phyloP scores from a whole-genome alignment of 192 early-diverging fungal genomes.

The Coemansia sp. region DNA sequence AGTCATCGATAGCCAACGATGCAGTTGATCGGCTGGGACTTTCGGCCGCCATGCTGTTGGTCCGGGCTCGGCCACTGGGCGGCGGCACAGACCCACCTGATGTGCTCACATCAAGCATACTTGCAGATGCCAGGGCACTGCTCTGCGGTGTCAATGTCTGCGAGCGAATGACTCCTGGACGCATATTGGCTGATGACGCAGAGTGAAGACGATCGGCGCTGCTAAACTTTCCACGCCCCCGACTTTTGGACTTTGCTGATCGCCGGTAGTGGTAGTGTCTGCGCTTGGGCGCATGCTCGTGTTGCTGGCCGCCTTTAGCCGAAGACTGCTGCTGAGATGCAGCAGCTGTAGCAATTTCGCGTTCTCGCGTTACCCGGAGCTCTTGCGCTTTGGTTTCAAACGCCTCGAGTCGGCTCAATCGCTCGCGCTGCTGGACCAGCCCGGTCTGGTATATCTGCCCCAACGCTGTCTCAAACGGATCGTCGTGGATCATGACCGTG shows the following conservation, averaged over 20 bases:
- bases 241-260: background rate
- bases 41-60: slow-evolving; percentile 20
- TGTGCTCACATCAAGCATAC: slow-evolving; percentile 33
- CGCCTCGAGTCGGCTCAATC: slow-evolving; percentile 47
- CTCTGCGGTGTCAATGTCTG: background rate
- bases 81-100: background rate
- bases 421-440: slow-evolving; percentile 51
- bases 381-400: slow-evolving; percentile 49
- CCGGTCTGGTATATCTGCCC: slow-evolving; percentile 53
- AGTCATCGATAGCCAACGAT: slow-evolving; percentile 12
- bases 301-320: background rate
- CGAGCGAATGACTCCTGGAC: background rate
- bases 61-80: slow-evolving; percentile 6
- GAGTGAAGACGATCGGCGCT: slow-evolving; percentile 7
- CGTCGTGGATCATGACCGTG: slow-evolving; percentile 53
- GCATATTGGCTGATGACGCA: slow-evolving; percentile 1
- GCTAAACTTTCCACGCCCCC: background rate
- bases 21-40: slow-evolving; percentile 11
- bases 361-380: slow-evolving; percentile 26
- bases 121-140: slow-evolving; percentile 24
- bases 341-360: slow-evolving; percentile 16
- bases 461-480: slow-evolving; percentile 57
- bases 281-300: background rate
- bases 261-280: slow-evolving; percentile 7
- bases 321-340: background rate